phyloP scores from a whole-genome alignment of 192 early-diverging fungal species.

The Umbelopsis isabellina region DNA sequence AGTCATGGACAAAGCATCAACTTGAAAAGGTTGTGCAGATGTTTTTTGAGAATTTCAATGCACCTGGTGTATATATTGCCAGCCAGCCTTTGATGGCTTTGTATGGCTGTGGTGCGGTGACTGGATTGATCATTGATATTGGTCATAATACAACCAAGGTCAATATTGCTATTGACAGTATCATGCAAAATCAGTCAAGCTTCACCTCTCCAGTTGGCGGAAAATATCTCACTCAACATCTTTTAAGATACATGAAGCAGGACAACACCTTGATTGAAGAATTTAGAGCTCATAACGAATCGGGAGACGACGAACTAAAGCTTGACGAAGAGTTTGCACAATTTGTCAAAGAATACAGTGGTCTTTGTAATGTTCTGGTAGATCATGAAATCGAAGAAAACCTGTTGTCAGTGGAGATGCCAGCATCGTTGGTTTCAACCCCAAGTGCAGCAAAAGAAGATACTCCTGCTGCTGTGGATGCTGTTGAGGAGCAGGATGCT shows the following conservation, averaged over 20 bases:
- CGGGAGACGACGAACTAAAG: conserved; percentile 24
- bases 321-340: conserved; percentile 61
- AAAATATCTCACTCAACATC: conserved; percentile 61
- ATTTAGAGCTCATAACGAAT: conserved; percentile 31
- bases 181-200: conserved; percentile 61
- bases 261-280: conserved; percentile 56
- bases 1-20: conserved; percentile 79
- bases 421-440: background rate
- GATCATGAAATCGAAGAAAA: conserved; percentile 27
- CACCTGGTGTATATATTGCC: conserved; percentile 76
- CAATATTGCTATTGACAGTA: conserved; percentile 79
- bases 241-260: conserved; percentile 61
- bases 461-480: conserved; percentile 26
- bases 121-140: conserved; percentile 90
- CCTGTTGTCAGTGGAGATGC: background rate
- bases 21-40: conserved; percentile 82
- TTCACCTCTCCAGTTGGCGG: conserved; percentile 73
- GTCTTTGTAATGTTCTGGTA: conserved; percentile 42
- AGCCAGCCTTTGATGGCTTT: conserved; percentile 84
- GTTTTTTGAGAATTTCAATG: conserved; percentile 92
- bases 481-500: conserved; percentile 39
- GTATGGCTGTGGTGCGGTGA: conserved; percentile 76
- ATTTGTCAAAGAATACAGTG: conserved; percentile 56
- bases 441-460: conserved; percentile 27
- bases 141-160: conserved; percentile 85